A percentile compares a stretch with the other conserved stretches of the same genome.
These are phyloP conservation scores for Pseudopithomyces maydicus DNA, from an alignment of 2,329 filamentous ascomycete genomes.

Conservation along the genomic window DNA sequence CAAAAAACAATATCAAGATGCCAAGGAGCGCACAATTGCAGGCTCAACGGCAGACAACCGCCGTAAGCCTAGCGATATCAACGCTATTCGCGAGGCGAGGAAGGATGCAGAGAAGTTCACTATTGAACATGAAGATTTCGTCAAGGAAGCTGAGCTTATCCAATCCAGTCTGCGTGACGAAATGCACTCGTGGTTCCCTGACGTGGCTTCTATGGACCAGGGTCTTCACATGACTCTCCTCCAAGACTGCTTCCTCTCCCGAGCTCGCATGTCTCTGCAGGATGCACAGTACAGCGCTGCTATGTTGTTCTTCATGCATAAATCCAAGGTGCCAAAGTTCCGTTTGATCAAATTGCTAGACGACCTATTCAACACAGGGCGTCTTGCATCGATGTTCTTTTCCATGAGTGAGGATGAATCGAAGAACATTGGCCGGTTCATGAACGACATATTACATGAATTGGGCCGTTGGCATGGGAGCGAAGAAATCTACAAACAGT, in stretches of 20 bases:
- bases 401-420: constrained; percentile 88
- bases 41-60: constrained; percentile 67
- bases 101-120: constrained; percentile 67
- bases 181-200: constrained; percentile 78
- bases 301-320: constrained; percentile 86
- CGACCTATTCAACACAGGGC: constrained; percentile 81
- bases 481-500: constrained; percentile 75
- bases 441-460: constrained; percentile 81
- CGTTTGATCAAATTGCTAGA: constrained; percentile 83
- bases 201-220: constrained; percentile 63
- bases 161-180: constrained; percentile 71
- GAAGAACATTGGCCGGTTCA: constrained; percentile 88
- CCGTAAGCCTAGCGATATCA: constrained; percentile 61
- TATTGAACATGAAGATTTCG: constrained; percentile 60
- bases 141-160: constrained; percentile 53
- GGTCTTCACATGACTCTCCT: constrained; percentile 79
- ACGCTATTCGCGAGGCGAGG: constrained; percentile 72
- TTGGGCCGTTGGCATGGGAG: constrained; percentile 84
- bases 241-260: constrained; percentile 90
- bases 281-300: constrained; percentile 90
- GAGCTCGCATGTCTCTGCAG: constrained; percentile 78
- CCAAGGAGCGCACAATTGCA: constrained; percentile 58
- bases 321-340: constrained; percentile 82
- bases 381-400: constrained; percentile 82
- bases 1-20: constrained; percentile 76